Evolutionary conservation across 805 yeast genomes (phyloP).

Genomic region (Teunomyces kruisii): DNA sequence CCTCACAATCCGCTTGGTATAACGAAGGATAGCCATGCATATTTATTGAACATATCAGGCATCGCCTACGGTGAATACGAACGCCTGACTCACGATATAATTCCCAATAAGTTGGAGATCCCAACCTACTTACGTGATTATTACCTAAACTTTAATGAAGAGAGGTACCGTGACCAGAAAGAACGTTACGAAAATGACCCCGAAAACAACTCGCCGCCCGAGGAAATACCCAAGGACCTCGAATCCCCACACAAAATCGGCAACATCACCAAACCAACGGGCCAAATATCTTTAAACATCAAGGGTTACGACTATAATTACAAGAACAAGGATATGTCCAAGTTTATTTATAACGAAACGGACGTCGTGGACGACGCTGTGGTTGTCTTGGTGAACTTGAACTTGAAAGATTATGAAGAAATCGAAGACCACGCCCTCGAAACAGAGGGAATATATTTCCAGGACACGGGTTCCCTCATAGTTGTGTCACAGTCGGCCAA

Average conservation of each 20-base stretch:
- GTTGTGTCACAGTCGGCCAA: conserved; percentile 62
- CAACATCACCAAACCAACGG: conserved; percentile 27
- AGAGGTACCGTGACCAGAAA: conserved; percentile 23
- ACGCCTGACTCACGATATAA: conserved; percentile 8
- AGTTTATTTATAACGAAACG: conserved; percentile 4
- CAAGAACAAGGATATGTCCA: conserved; percentile 17
- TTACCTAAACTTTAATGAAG: conserved; percentile 23
- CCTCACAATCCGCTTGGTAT: conserved; percentile 11
- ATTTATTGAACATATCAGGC: conserved; percentile 38
- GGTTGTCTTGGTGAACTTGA: conserved; percentile 27
- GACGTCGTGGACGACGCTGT: conserved; percentile 31
- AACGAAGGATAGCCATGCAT: conserved; percentile 16
- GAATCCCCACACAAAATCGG: conserved; percentile 20
- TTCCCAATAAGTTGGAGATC: conserved; percentile 18
- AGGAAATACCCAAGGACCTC: conserved; percentile 2
- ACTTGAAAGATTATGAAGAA: conserved; percentile 46
- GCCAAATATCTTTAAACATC: conserved; percentile 24
- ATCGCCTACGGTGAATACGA: conserved; percentile 32
- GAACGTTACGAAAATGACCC: conserved; percentile 28
- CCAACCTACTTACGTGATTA: conserved; percentile 33
- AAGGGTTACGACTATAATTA: conserved; percentile 22
- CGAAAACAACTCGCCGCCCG: conserved; percentile 20
- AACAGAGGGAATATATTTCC: conserved; percentile 64
- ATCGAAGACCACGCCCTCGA: conserved; percentile 48
- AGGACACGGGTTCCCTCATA: conserved; percentile 61